phyloP scores from a whole-genome alignment of 495 filamentous ascomycete species.

The Aspergillus sclerotiicarbonarius region DNA sequence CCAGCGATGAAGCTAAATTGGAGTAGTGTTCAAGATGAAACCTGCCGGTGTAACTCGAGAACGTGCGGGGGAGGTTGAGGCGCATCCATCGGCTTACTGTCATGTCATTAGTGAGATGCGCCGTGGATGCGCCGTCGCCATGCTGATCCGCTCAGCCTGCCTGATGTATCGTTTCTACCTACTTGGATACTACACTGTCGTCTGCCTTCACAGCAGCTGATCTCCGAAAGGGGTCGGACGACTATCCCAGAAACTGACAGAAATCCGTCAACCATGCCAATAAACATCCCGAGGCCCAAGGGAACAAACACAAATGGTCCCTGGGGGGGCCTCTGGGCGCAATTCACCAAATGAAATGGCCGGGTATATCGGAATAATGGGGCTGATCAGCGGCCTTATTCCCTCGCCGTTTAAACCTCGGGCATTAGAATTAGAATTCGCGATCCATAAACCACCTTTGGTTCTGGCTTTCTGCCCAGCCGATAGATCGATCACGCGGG shows the following conservation, averaged over 20 bases:
- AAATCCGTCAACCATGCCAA: neutral
- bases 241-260: neutral
- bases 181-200: too few species aligned
- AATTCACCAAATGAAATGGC: neutral
- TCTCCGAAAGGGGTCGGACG: neutral
- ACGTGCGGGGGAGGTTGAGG: constrained; percentile 6
- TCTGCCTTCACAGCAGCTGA: too few species aligned
- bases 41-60: neutral
- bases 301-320: neutral
- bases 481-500: neutral
- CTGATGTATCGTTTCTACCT: too few species aligned
- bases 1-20: neutral
- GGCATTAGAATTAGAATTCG: neutral
- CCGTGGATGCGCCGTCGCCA: neutral
- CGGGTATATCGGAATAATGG: constrained; percentile 1
- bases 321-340: neutral
- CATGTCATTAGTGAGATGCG: neutral
- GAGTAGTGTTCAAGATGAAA: neutral
- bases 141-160: too few species aligned
- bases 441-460: neutral
- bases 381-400: constrained; percentile 4
- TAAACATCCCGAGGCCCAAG: neutral
- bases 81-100: neutral
- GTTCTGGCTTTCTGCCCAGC: neutral
- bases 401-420: constrained; percentile 3